Evolutionary conservation across 192 early-diverging fungal genomes (phyloP), one percentile per base, ranked within the genome.

Genomic region (Backusella australiensis): DNA sequence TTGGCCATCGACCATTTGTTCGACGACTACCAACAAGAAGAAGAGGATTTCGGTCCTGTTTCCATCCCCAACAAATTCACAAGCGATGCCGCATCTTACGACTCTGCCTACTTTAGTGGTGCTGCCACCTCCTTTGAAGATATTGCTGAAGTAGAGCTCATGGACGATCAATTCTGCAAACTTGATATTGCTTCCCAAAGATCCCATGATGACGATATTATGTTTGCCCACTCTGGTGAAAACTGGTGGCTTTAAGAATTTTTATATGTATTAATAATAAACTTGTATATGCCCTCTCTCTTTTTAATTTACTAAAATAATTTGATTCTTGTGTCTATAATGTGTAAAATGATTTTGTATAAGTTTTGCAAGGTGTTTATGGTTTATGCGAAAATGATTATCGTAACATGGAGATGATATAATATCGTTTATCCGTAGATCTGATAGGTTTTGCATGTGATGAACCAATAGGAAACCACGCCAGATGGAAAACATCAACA

Each of bases 21-120:
- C 46, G 42, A 12, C 9, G 17, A 34, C 19, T 59, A 36, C 3
- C 71, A 70, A 19, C 68, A 75, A 14, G 52, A 72, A 26, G 38
- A 75, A 8, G 69, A 74, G 3, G 42, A 73, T 1, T 66, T 76
- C 35, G 79, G 79, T 53, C 82, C 82, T 71, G 52, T 82, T 1
- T 70, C 71, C 26, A 82, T 82, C 63, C 81, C 81, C 69, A 52
- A 39, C 21, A 65, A 49, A 17, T 12, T 11, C 4, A 12, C 56
- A 29, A 70, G 34, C n/a, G 67, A 32, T 34, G 29, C 35, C 41
- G 17, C 38, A 1, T 23, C 14, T 44, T 78, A 42, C 26, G 77
- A 78, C 21, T 78, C 77, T 15, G 77, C 77, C 26, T 46, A 73
- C 38, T 78, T 78, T 35, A 71, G 69, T 44, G 41, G 44, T 23